Evolutionary conservation across 2,329 filamentous ascomycete genomes (phyloP).

Genomic region (Colletotrichum costaricense): DNA sequence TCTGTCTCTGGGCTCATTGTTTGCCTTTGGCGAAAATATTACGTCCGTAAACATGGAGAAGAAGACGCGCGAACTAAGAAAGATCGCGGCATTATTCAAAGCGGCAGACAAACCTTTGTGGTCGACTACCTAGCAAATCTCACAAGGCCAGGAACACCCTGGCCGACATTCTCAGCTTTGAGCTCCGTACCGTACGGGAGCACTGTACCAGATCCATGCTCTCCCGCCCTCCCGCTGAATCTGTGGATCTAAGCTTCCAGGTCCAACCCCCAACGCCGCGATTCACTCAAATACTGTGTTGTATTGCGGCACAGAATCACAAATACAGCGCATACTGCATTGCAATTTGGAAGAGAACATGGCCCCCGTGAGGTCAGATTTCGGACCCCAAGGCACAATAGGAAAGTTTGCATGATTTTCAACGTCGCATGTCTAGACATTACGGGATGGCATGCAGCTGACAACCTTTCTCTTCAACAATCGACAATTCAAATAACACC

Average conservation of each 20-base stretch:
- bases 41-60: constrained; percentile 27
- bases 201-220: constrained; percentile 33
- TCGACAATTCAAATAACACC: constrained; percentile 3
- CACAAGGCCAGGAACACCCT: constrained; percentile 27
- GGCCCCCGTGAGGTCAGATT: not conserved
- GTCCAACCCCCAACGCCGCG: constrained; percentile 17
- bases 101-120: constrained; percentile 16
- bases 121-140: constrained; percentile 14
- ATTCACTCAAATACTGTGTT: constrained; percentile 17
- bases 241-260: constrained; percentile 24
- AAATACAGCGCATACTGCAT: constrained; percentile 10
- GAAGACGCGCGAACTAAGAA: constrained; percentile 4
- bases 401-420: constrained; percentile 20
- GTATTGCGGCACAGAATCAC: constrained; percentile 2
- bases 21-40: constrained; percentile 19
- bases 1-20: not conserved
- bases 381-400: constrained; percentile 1
- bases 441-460: constrained; percentile 6
- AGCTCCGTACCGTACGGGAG: constrained; percentile 32
- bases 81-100: constrained; percentile 10
- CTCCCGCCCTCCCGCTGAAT: constrained; percentile 34
- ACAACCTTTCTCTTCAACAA: not conserved
- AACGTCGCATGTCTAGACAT: constrained; percentile 15
- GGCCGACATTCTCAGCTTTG: constrained; percentile 10
- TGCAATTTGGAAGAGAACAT: not conserved